Percentiles rank a stretch among this genome's conserved stretches.
Evolutionary conservation across 306 rosid species (phyloP).

Genomic region (Nissolia schottii): DNA sequence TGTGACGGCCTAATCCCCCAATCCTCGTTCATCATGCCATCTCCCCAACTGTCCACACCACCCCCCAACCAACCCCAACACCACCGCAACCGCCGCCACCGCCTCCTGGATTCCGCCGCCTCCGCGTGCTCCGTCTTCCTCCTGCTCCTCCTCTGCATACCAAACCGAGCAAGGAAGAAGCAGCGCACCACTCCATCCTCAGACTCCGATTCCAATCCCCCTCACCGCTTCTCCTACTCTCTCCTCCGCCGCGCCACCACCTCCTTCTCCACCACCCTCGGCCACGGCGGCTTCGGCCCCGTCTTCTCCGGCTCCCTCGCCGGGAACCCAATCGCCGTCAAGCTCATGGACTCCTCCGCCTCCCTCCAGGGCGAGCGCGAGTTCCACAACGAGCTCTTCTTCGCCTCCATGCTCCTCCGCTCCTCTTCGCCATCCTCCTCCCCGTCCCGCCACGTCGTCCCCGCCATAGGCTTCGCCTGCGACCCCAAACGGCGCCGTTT

Average conservation of each 20-base stretch:
- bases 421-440: background rate
- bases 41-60: conserved; percentile 35
- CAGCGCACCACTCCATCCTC: conserved; percentile 68
- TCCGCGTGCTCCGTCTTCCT: conserved; percentile 47
- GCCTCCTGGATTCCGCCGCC: conserved; percentile 16
- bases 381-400: conserved; percentile 88
- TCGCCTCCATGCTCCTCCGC: conserved; percentile 54
- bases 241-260: conserved; percentile 85
- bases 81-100: background rate
- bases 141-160: conserved; percentile 48
- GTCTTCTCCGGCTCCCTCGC: conserved; percentile 57
- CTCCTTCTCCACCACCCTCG: conserved; percentile 77
- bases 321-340: conserved; percentile 64
- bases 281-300: conserved; percentile 92
- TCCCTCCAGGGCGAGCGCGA: conserved; percentile 90
- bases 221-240: conserved; percentile 63
- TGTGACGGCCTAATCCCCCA: no score
- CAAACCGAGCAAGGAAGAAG: conserved; percentile 30
- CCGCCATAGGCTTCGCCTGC: conserved; percentile 69
- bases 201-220: conserved; percentile 53
- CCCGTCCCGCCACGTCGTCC: conserved; percentile 35
- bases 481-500: conserved; percentile 63
- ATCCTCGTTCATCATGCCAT: conserved; percentile 43
- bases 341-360: conserved; percentile 77
- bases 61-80: background rate